Conservation (phyloP, 164 flowering plant species). For the Litsea cubeba region DNA sequence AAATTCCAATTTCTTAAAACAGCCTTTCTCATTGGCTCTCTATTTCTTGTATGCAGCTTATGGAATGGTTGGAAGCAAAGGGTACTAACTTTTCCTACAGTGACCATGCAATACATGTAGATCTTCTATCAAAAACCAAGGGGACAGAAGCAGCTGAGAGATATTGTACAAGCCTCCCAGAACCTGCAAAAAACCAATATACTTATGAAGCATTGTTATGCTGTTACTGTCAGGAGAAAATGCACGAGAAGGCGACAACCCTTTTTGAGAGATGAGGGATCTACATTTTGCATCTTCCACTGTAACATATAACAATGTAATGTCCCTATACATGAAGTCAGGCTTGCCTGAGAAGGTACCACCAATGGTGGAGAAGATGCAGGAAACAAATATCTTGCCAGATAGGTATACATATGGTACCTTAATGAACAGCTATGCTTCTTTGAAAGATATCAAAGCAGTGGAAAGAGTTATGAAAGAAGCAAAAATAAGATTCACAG, state of each 20-base stretch:
- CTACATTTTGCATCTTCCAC: constrained; percentile 20
- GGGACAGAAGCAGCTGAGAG: constrained; percentile 57
- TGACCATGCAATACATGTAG: constrained; percentile 46
- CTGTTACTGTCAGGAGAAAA: constrained; percentile 48
- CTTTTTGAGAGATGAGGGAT: constrained; percentile 49
- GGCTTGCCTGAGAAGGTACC: constrained; percentile 57
- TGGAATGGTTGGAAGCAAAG: constrained; percentile 72
- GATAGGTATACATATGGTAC: constrained; percentile 32
- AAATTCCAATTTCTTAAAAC: neutral
- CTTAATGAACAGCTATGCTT: constrained; percentile 49
- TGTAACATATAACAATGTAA: constrained; percentile 46
- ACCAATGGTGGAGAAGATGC: constrained; percentile 48
- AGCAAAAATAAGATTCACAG: constrained; percentile 20
- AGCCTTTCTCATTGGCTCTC: neutral
- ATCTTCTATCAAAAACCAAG: constrained; percentile 46
- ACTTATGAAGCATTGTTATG: constrained; percentile 64
- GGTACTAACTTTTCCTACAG: constrained; percentile 23
- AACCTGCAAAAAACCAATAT: constrained; percentile 18
- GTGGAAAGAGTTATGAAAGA: constrained; percentile 50
- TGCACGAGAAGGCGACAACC: constrained; percentile 46
- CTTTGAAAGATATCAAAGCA: constrained; percentile 42
- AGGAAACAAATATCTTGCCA: constrained; percentile 27
- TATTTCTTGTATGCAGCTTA: constrained; percentile 33
- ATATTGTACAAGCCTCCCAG: constrained; percentile 39
- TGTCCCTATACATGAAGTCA: constrained; percentile 40